These are phyloP conservation scores for Cladosporium sp. DNA, from an alignment of 2,329 filamentous ascomycete genomes.

Conservation along the genomic window DNA sequence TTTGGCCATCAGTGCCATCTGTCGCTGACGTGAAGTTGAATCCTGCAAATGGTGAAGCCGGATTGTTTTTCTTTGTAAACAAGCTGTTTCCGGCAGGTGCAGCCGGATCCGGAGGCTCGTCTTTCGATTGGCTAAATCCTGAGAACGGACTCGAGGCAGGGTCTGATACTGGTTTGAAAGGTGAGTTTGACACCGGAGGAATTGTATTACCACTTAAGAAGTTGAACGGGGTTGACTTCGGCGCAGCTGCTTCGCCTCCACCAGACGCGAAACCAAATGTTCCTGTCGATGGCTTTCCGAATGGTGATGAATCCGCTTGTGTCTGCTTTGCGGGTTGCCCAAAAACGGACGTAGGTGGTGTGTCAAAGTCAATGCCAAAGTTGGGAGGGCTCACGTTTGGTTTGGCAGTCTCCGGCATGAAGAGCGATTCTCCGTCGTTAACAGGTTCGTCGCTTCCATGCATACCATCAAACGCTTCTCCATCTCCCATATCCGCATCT, in stretches of 20 bases:
- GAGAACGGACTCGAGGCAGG: neutral
- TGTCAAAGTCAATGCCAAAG: neutral
- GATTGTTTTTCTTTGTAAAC: neutral
- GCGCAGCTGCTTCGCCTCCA: neutral
- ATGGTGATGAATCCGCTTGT: neutral
- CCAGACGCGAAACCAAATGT: neutral
- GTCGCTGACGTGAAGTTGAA: neutral
- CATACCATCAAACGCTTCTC: neutral
- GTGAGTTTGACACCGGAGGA: neutral
- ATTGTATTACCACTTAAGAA: neutral
- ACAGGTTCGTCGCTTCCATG: constrained; percentile 29
- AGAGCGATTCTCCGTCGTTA: constrained; percentile 35
- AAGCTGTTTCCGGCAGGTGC: constrained; percentile 5
- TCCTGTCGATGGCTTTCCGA: constrained; percentile 8
- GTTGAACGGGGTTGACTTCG: constrained; percentile 2
- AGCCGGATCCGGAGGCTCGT: neutral
- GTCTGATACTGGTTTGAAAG: neutral
- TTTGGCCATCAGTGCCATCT: neutral
- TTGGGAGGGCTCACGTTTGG: neutral
- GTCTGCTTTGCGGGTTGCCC: constrained; percentile 7
- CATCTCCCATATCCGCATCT: constrained; percentile 18
- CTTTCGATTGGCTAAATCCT: neutral
- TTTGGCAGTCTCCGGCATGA: constrained; percentile 33
- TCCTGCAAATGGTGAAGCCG: neutral
- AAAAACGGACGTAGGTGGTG: constrained; percentile 6